A percentile compares a stretch with the other conserved stretches of the same genome.
These are phyloP conservation scores for Neurospora sp. DNA, from an alignment of 495 filamentous ascomycete species.

Conservation along the genomic window DNA sequence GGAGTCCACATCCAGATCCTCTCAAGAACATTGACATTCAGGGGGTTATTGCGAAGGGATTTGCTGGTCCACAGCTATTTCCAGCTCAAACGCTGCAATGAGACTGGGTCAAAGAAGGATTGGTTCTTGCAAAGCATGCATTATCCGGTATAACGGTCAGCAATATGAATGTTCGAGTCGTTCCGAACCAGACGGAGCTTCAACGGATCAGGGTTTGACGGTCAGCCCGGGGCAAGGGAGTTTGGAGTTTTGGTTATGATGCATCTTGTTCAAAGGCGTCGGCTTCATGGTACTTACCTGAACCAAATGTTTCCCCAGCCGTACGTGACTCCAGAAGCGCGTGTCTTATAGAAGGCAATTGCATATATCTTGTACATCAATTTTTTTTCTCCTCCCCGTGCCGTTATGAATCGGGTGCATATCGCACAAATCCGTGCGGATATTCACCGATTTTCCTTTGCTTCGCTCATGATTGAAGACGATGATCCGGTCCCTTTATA, in stretches of 20 bases:
- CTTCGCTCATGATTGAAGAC: not conserved
- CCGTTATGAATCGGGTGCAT: not conserved
- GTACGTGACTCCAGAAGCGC: not conserved
- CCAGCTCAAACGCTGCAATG: slow-evolving; percentile 16
- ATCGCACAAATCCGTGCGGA: not conserved
- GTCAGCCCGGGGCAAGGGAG: not conserved
- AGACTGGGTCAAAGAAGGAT: not conserved
- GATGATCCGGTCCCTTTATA: not conserved
- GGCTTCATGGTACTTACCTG: not conserved
- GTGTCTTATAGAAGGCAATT: not conserved
- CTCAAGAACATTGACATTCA: slow-evolving; percentile 75
- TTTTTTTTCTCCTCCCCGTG: not conserved
- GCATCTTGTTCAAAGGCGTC: not conserved
- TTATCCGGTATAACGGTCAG: not conserved
- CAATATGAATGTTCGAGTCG: not conserved
- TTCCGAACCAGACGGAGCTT: not conserved
- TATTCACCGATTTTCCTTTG: not conserved
- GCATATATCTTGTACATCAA: slow-evolving; percentile 1
- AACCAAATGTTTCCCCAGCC: not conserved
- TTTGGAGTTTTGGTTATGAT: not conserved
- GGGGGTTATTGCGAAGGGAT: slow-evolving; percentile 68
- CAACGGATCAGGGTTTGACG: not conserved
- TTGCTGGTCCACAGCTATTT: slow-evolving; percentile 72
- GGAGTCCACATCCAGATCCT: slow-evolving; percentile 53
- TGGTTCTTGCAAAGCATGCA: not conserved